Evolutionary conservation across 78 protist genomes (phyloP), one percentile per base, ranked within the genome.

Genomic region (Salpingoeca rosetta): DNA sequence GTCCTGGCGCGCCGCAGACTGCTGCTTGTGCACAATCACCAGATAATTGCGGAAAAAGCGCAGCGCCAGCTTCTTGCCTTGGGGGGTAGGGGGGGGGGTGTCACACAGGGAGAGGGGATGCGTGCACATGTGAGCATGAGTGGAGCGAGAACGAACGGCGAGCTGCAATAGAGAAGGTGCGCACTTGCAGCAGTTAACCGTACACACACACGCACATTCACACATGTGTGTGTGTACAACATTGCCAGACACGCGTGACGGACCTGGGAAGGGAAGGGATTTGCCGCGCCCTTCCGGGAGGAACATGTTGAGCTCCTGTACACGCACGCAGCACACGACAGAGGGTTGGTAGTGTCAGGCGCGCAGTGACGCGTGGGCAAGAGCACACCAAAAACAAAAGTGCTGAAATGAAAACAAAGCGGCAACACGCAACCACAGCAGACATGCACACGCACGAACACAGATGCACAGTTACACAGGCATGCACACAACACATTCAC

Each of bases 41-140:
- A 93, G 87, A 77, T 92, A 93, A 11, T 85, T 42, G 37, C 93
- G 84, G 92, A 91, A 92, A 93, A 94, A 95, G 28, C 65, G 1
- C 36, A 88, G 44, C 44, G 44, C 37, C 65, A 25, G 1, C 78
- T 90, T 90, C 28, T 37, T 41, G 41, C 89, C 73, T 3, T n/a
- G n/a, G n/a, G n/a, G n/a, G n/a, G n/a, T n/a, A n/a, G n/a, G n/a
- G n/a, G n/a, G n/a, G n/a, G n/a, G n/a, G n/a, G n/a, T n/a, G n/a
- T n/a, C n/a, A n/a, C n/a, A n/a, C n/a, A n/a, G n/a, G n/a, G n/a
- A 2, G 40, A 28, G 65, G 7, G 65, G 65, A 51, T 51, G 65
- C 17, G 31, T 22, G 7, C 65, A 51, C 7, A 51, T 22, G 65
- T 51, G 31, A 51, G 7, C 17, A 17, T 51, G 65, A 51, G n/a